Conservation (phyloP, 1,284 basidiomycete genomes). For the Rhodotorula glutinis region DNA sequence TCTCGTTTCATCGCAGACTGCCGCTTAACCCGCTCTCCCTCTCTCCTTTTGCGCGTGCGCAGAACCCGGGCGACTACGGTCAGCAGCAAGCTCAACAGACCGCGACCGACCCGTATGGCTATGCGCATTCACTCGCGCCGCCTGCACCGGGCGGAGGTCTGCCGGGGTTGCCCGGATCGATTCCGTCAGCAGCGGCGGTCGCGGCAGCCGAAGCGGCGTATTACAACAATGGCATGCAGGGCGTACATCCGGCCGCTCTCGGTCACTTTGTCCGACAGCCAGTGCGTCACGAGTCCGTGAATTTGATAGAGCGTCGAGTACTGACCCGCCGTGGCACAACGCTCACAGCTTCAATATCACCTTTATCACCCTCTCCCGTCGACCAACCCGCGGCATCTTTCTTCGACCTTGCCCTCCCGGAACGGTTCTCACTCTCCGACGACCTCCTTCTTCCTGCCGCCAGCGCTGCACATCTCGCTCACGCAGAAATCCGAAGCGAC, state of each 20-base stretch:
- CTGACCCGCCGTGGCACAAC: no score
- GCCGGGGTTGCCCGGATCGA: slow-evolving; percentile 1
- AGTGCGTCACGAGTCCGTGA: slow-evolving; percentile 15
- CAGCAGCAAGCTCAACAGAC: not conserved
- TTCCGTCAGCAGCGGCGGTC: not conserved
- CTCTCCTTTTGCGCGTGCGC: not conserved
- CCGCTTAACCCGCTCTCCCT: not conserved
- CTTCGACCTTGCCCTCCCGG: slow-evolving; percentile 47
- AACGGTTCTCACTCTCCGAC: slow-evolving; percentile 22
- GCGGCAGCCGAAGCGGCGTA: slow-evolving; percentile 28
- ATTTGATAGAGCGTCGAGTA: no score
- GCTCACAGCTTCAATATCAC: slow-evolving; percentile 76
- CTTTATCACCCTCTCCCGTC: slow-evolving; percentile 67
- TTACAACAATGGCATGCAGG: slow-evolving; percentile 29
- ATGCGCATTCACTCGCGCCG: slow-evolving; percentile 17
- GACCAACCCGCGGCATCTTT: slow-evolving; percentile 46
- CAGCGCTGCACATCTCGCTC: slow-evolving; percentile 71
- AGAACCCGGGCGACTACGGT: slow-evolving; percentile 24
- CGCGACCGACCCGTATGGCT: slow-evolving; percentile 8
- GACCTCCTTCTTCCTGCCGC: slow-evolving; percentile 62
- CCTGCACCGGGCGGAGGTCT: slow-evolving; percentile 16
- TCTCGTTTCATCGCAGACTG: no score
- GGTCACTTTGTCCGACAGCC: slow-evolving; percentile 31
- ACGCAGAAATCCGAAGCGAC: slow-evolving; percentile 76
- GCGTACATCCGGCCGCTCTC: slow-evolving; percentile 6